A percentile compares a stretch with the other conserved stretches of the same genome.
Conservation (phyloP, 306 rosid species). For the Lagenaria siceraria region DNA sequence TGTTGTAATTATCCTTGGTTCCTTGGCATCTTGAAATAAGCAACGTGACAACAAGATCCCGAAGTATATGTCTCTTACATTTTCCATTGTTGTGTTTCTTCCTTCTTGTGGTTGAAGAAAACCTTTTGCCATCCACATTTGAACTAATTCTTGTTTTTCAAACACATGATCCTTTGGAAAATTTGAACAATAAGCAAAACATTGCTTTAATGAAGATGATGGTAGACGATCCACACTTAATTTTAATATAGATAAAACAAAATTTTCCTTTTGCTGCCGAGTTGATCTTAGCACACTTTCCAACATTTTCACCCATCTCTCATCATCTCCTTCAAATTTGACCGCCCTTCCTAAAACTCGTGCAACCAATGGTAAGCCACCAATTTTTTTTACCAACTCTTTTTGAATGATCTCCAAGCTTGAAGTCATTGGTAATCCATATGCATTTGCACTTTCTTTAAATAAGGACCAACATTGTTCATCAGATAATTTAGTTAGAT, state of each 20-base stretch:
- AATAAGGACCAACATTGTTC: conserved; percentile 6
- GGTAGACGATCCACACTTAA: conserved; percentile 5
- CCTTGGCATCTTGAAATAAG: conserved; percentile 2
- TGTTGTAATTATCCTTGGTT: accelerated
- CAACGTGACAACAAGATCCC: not conserved
- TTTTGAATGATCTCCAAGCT: not conserved
- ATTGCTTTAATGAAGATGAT: not conserved
- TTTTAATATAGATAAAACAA: not conserved
- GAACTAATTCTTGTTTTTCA: not conserved
- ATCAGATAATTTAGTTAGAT: not conserved
- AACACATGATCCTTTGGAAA: not conserved
- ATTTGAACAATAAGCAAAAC: conserved; percentile 14
- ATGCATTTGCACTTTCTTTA: not conserved
- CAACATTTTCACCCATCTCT: not conserved
- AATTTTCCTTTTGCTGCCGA: not conserved
- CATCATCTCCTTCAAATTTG: not conserved
- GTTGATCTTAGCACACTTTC: not conserved
- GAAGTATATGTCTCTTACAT: not conserved
- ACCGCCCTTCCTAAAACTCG: conserved; percentile 1
- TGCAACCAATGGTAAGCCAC: conserved; percentile 5
- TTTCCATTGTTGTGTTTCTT: not conserved
- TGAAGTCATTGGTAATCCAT: not conserved
- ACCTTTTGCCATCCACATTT: conserved; percentile 14
- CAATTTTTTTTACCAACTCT: not conserved
- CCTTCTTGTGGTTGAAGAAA: not conserved